Percentiles rank a stretch among this genome's conserved stretches.
These are phyloP conservation scores for Zygosaccharomyces rouxii DNA, from an alignment of 805 yeast species.

Conservation along the genomic window DNA sequence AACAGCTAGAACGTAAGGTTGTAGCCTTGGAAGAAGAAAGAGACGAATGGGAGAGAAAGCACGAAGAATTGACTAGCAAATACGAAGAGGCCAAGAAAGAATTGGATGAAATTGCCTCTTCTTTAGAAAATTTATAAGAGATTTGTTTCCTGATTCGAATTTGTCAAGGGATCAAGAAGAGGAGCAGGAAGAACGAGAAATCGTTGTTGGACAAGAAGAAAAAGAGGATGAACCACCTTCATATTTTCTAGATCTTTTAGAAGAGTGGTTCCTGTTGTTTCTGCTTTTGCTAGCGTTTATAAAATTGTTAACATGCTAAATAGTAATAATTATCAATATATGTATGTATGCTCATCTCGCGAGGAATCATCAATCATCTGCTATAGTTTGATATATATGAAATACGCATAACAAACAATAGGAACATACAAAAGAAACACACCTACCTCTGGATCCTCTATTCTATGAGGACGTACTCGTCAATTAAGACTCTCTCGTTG, in stretches of 20 bases:
- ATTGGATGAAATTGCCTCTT: slow-evolving; percentile 93
- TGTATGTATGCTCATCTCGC: slow-evolving; percentile 5
- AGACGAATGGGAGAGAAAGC: slow-evolving; percentile 84
- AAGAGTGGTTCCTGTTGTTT: slow-evolving; percentile 6
- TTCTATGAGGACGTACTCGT: slow-evolving; percentile 21
- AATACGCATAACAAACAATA: not conserved
- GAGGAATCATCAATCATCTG: not conserved
- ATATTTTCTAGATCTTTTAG: not conserved
- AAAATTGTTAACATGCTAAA: slow-evolving; percentile 7
- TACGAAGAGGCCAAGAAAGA: slow-evolving; percentile 84
- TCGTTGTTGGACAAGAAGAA: not conserved
- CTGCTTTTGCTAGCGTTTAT: slow-evolving; percentile 8
- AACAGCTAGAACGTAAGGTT: slow-evolving; percentile 92
- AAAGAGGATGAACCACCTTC: not conserved
- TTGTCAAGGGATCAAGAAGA: not conserved
- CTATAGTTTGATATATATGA: not conserved
- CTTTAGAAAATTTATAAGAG: slow-evolving; percentile 60
- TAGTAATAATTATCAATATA: not conserved
- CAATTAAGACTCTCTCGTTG: slow-evolving; percentile 59
- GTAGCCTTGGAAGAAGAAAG: slow-evolving; percentile 88
- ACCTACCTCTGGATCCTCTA: not conserved
- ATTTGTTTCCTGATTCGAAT: not conserved
- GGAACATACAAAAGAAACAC: too few species aligned
- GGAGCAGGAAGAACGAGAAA: not conserved
- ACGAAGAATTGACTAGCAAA: slow-evolving; percentile 79